Evolutionary conservation across 192 early-diverging fungal species (phyloP), one percentile per base, ranked within the genome.

Genomic region (Coemansia sp.): DNA sequence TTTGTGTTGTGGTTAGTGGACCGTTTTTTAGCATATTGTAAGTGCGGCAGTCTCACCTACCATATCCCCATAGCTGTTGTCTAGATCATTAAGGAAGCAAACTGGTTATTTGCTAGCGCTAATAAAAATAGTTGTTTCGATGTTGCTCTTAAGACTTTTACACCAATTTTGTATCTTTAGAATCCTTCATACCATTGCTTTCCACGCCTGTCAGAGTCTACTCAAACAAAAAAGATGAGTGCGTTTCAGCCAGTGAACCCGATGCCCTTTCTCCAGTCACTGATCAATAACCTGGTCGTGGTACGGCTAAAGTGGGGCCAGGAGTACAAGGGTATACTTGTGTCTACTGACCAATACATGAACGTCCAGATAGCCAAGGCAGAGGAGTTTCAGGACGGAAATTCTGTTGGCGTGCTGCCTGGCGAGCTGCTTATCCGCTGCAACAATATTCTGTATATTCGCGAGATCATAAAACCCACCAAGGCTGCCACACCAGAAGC

Each of bases 291-390:
- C 75, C 85, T 94, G 19, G 88, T 97, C 2, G 84, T 96, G 58
- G 89, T 94, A 62, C 92, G 91, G 82, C 81, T 99, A 72, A 99
- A 99, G 84, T 99, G 97, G 97, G 96, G 95, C 49, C 88, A 89
- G 78, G 97, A 98, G 68, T 99, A 99, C 88, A 94, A 95, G 70
- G 97, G 94, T 5, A 84, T 86, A 62, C 78, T 99, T 52, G 82
- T 86, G 24, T 92, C 94, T 10, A 89, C 95, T 7, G 96, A 99
- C 81, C 90, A 89, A 28, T 97, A 99, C 78, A 98, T 99, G 96
- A 99, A 99, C 83, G 71, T 98, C 26, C 84, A 98, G 91, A 86
- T 99, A 19, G 85, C 87, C 21, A 92, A 97, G 67, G 93, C 95
- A 18, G 95, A 98, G 67, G 97, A 98, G 72, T 97, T 91, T 73